phyloP scores from a whole-genome alignment of 164 flowering plant genomes.

The Magnolia officinalis region DNA sequence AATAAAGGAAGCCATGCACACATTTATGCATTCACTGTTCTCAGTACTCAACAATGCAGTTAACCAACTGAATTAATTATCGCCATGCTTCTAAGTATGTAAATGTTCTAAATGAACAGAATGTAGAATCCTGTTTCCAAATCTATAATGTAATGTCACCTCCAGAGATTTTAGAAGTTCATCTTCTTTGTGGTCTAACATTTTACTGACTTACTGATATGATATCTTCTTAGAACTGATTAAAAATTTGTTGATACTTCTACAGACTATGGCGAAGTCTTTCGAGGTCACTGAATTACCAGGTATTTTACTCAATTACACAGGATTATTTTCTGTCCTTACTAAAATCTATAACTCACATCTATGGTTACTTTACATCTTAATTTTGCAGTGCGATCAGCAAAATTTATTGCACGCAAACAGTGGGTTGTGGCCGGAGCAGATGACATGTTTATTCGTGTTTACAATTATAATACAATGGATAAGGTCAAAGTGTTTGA shows the following conservation, averaged over 20 bases:
- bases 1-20: background rate
- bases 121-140: background rate
- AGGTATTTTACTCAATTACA: slow-evolving; percentile 37
- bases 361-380: background rate
- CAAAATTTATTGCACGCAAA: slow-evolving; percentile 83
- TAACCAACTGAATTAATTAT: background rate
- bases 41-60: background rate
- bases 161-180: background rate
- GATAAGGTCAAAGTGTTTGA: slow-evolving; percentile 90
- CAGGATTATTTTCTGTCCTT: background rate
- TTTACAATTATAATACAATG: slow-evolving; percentile 94
- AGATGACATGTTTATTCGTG: slow-evolving; percentile 94
- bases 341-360: background rate
- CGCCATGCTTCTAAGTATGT: background rate
- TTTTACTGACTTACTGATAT: background rate
- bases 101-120: background rate
- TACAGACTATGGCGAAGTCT: slow-evolving; percentile 86
- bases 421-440: slow-evolving; percentile 98
- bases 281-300: slow-evolving; percentile 95
- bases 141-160: background rate
- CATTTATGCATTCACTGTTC: background rate
- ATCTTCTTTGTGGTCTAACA: background rate
- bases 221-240: background rate
- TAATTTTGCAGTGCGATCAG: slow-evolving; percentile 75
- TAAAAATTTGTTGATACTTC: slow-evolving; percentile 8